Evolutionary conservation across 208 protist genomes (phyloP).

Genomic region (Crithidia expoeki): DNA sequence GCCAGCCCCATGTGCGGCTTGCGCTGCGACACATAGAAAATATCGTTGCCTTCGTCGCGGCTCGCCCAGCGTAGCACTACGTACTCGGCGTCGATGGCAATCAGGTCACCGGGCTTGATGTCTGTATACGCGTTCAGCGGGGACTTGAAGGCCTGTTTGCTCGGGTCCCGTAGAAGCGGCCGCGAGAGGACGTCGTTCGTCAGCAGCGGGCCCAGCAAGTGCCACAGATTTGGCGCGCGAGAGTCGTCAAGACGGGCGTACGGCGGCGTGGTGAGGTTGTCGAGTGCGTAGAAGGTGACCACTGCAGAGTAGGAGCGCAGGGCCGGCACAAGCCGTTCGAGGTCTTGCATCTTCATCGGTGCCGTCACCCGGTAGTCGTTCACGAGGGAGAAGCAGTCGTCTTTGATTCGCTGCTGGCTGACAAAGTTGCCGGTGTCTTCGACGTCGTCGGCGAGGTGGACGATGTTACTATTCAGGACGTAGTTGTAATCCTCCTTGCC

Average conservation of each 20-base stretch:
- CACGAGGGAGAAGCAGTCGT: slow-evolving; percentile 82
- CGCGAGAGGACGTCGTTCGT: slow-evolving; percentile 78
- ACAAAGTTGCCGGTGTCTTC: slow-evolving; percentile 91
- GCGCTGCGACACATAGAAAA: slow-evolving; percentile 44
- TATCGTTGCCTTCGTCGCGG: slow-evolving; percentile 47
- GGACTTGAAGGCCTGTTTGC: slow-evolving; percentile 67
- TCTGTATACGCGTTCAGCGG: slow-evolving; percentile 70
- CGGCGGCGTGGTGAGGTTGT: slow-evolving; percentile 64
- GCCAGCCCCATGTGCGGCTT: slow-evolving; percentile 89
- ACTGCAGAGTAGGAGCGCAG: slow-evolving; percentile 80
- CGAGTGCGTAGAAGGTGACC: slow-evolving; percentile 83
- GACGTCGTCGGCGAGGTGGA: slow-evolving; percentile 87
- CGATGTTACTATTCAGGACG: slow-evolving; percentile 85
- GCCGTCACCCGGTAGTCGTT: slow-evolving; percentile 90
- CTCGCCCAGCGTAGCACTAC: slow-evolving; percentile 83
- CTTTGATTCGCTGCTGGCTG: slow-evolving; percentile 83
- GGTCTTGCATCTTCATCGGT: slow-evolving; percentile 70
- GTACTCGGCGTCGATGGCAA: slow-evolving; percentile 92
- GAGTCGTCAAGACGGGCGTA: slow-evolving; percentile 73
- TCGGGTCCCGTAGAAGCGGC: slow-evolving; percentile 64
- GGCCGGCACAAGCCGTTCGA: slow-evolving; percentile 79
- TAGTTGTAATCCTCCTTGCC: slow-evolving; percentile 89
- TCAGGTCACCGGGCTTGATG: slow-evolving; percentile 73
- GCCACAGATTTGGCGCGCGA: slow-evolving; percentile 80
- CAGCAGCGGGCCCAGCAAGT: slow-evolving; percentile 75